phyloP scores from a whole-genome alignment of 495 filamentous ascomycete species.

The Neurospora sublineolata region DNA sequence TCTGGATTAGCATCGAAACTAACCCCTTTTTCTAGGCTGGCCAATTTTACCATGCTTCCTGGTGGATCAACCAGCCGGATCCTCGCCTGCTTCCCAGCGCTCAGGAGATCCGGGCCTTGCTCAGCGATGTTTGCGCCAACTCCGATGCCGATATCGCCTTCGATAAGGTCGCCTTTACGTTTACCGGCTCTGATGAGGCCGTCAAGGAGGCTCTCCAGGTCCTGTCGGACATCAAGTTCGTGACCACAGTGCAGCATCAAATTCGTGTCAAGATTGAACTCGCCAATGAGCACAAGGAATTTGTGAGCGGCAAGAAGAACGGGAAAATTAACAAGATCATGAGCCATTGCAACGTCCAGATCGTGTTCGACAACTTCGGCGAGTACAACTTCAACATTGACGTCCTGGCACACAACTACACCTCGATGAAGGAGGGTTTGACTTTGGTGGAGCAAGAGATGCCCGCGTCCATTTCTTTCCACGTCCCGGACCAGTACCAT shows the following conservation, averaged over 20 bases:
- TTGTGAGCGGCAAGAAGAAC: conserved; percentile 98
- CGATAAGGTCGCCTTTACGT: conserved; percentile 83
- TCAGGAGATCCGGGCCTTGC: conserved; percentile 73
- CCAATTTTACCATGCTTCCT: conserved; percentile 94
- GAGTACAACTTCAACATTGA: conserved; percentile 99
- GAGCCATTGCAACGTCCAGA: conserved; percentile 96
- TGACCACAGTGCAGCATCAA: conserved; percentile 74
- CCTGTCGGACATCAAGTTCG: conserved; percentile 82
- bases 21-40: conserved; percentile 50
- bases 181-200: conserved; percentile 89
- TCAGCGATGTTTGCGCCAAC: conserved; percentile 90
- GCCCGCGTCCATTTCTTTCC: conserved; percentile 97
- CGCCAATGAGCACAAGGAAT: conserved; percentile 98
- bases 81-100: conserved; percentile 59
- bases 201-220: conserved; percentile 90
- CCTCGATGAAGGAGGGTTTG: conserved; percentile 82
- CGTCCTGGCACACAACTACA: conserved; percentile 80
- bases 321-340: conserved; percentile 99
- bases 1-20: conserved; percentile 10
- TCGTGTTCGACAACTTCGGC: conserved; percentile 97
- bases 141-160: conserved; percentile 91
- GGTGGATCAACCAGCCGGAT: conserved; percentile 81
- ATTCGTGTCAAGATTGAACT: conserved; percentile 97
- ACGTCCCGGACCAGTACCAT: conserved; percentile 99
- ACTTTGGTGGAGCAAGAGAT: conserved; percentile 96